Percentiles rank a stretch among this genome's conserved stretches.
These are phyloP conservation scores for Trichoderma atroviride DNA, from an alignment of 2,329 filamentous ascomycete species.

Conservation along the genomic window DNA sequence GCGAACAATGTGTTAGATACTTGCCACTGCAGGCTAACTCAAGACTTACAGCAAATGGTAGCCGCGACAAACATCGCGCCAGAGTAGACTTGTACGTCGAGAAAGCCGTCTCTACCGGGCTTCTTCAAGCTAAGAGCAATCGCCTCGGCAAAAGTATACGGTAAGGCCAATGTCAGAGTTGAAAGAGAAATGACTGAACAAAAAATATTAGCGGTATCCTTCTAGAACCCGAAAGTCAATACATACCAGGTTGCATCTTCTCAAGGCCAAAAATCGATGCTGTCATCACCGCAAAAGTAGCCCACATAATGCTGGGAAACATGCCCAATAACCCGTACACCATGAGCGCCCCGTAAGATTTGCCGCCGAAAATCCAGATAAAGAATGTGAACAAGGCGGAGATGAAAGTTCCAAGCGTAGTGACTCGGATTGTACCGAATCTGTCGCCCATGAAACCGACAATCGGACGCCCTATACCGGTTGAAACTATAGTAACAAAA, in stretches of 20 bases:
- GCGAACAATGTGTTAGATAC: neutral
- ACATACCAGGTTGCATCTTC: slow-evolving; percentile 3
- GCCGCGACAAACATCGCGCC: slow-evolving; percentile 16
- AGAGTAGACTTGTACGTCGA: slow-evolving; percentile 7
- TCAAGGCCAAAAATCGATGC: slow-evolving; percentile 1
- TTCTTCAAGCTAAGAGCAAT: slow-evolving; percentile 15
- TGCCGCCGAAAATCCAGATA: slow-evolving; percentile 17
- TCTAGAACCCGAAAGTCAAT: neutral
- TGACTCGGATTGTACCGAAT: slow-evolving; percentile 2
- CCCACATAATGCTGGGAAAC: slow-evolving; percentile 16
- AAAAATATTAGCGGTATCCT: neutral
- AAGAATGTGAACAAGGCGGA: slow-evolving; percentile 13
- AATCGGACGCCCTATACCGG: slow-evolving; percentile 13
- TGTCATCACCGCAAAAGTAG: neutral
- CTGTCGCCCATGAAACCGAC: slow-evolving; percentile 12
- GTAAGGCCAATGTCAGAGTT: neutral
- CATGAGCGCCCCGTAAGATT: slow-evolving; percentile 7
- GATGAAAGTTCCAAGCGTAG: neutral
- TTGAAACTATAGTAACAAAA: neutral
- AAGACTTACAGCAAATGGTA: slow-evolving; percentile 6
- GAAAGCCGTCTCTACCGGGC: neutral
- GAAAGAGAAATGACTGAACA: slow-evolving; percentile 12
- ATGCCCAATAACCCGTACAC: slow-evolving; percentile 7
- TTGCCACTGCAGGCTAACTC: no score
- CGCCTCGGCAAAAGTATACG: slow-evolving; percentile 19